phyloP scores from a whole-genome alignment of 2,329 filamentous ascomycete species.

The Penicillium sp. region DNA sequence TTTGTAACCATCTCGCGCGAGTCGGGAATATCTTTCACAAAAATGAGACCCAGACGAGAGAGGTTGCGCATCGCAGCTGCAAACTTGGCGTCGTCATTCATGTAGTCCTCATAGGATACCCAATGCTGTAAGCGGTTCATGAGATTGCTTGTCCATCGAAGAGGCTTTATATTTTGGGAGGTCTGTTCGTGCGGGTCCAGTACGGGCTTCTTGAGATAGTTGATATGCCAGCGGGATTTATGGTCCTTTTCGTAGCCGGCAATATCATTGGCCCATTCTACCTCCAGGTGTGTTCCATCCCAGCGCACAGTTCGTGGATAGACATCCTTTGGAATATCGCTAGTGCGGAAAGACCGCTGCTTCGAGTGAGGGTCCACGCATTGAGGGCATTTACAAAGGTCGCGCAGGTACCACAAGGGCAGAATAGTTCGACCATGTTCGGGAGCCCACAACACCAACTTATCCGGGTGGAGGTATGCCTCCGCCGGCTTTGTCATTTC shows the following conservation, averaged over 20 bases:
- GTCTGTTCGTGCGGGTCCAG: slow-evolving; percentile 24
- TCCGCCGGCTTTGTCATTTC: neutral
- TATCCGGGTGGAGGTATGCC: neutral
- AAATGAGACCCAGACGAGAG: slow-evolving; percentile 69
- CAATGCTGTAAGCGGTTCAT: slow-evolving; percentile 52
- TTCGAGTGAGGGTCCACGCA: slow-evolving; percentile 62
- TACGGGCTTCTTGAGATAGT: slow-evolving; percentile 14
- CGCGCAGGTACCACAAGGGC: slow-evolving; percentile 47
- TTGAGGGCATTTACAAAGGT: slow-evolving; percentile 54
- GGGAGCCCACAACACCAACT: neutral
- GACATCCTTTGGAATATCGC: slow-evolving; percentile 61
- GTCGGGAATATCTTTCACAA: slow-evolving; percentile 73
- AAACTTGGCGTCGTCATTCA: slow-evolving; percentile 61
- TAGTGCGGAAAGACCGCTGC: slow-evolving; percentile 64
- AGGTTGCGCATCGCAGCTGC: slow-evolving; percentile 64
- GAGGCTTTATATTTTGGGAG: slow-evolving; percentile 30
- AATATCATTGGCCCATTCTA: slow-evolving; percentile 65
- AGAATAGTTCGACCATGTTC: slow-evolving; percentile 1
- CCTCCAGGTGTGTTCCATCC: slow-evolving; percentile 48
- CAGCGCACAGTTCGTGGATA: slow-evolving; percentile 37
- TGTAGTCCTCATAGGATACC: slow-evolving; percentile 72
- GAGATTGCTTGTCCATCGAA: slow-evolving; percentile 38
- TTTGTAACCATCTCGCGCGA: slow-evolving; percentile 64
- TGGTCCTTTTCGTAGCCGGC: slow-evolving; percentile 45
- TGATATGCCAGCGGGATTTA: slow-evolving; percentile 35